Conservation (phyloP, 768 basidiomycete species). For the Sporobolomyces phaffii region DNA sequence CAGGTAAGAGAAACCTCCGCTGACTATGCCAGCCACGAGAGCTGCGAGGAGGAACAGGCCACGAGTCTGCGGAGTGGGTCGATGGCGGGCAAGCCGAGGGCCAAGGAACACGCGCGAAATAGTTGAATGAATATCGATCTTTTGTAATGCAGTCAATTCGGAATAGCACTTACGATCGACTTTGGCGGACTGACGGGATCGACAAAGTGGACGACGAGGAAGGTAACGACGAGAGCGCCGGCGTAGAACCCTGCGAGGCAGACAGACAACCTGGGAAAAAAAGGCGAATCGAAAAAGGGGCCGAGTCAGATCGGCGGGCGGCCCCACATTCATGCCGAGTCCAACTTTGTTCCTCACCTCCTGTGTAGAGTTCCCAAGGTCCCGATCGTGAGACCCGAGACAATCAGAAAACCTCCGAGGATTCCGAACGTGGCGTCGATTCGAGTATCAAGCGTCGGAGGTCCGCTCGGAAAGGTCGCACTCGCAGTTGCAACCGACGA, state of each 20-base stretch:
- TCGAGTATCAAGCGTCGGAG: constrained; percentile 1
- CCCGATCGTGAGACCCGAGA: constrained; percentile 81
- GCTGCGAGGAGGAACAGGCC: constrained; percentile 85
- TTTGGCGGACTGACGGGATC: constrained; percentile 75
- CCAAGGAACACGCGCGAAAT: too few species aligned
- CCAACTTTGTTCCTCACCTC: constrained; percentile 55
- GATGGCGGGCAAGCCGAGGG: not conserved
- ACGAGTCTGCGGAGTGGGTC: constrained; percentile 51
- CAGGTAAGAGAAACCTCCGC: constrained; percentile 80
- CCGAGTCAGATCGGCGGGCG: not conserved
- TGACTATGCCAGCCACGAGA: constrained; percentile 70
- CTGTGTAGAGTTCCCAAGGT: constrained; percentile 93
- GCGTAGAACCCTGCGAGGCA: constrained; percentile 90
- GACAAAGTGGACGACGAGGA: constrained; percentile 73
- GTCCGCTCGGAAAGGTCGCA: not conserved
- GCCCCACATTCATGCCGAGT: not conserved
- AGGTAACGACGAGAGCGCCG: constrained; percentile 73
- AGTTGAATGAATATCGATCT: too few species aligned
- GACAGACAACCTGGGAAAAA: constrained; percentile 51
- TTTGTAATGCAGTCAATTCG: not conserved
- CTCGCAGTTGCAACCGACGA: not conserved
- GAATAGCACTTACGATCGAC: constrained; percentile 49
- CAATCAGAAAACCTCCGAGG: constrained; percentile 75
- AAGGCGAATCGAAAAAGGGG: not conserved
- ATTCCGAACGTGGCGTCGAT: constrained; percentile 19